These are phyloP conservation scores for Penicillium soppii DNA, from an alignment of 495 filamentous ascomycete species.

Conservation along the genomic window DNA sequence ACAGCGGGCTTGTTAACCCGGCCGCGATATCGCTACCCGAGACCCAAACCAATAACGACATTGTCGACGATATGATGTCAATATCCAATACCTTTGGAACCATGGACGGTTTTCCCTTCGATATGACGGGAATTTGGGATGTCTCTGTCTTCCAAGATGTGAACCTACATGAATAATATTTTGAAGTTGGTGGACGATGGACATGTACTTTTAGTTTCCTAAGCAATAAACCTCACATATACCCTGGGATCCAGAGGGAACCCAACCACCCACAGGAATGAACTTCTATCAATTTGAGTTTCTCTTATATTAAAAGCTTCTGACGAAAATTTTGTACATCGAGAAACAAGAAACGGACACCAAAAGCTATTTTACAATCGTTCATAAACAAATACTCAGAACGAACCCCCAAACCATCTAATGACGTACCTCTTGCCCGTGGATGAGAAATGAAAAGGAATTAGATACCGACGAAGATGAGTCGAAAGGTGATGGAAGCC, in stretches of 20 bases:
- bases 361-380: conserved; percentile 46
- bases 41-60: conserved; percentile 51
- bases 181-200: background rate
- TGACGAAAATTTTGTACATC: conserved; percentile 42
- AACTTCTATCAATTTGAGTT: conserved; percentile 18
- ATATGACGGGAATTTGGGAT: conserved; percentile 54
- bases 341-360: conserved; percentile 28
- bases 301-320: conserved; percentile 28
- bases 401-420: conserved; percentile 27
- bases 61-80: conserved; percentile 53
- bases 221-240: conserved; percentile 15
- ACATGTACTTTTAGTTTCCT: conserved; percentile 1
- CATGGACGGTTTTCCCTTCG: conserved; percentile 51
- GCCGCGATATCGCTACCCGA: conserved; percentile 46
- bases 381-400: conserved; percentile 26
- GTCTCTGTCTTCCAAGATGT: conserved; percentile 50
- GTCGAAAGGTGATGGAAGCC: background rate
- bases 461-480: background rate
- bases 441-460: conserved; percentile 11
- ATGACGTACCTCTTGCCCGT: conserved; percentile 26
- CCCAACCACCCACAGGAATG: conserved; percentile 2
- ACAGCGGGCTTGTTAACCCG: conserved; percentile 41
- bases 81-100: conserved; percentile 50
- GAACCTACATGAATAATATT: conserved; percentile 31
- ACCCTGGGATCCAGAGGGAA: conserved; percentile 17